Evolutionary conservation across 2,329 filamentous ascomycete species (phyloP).

Genomic region (Cryphonectria radicalis): DNA sequence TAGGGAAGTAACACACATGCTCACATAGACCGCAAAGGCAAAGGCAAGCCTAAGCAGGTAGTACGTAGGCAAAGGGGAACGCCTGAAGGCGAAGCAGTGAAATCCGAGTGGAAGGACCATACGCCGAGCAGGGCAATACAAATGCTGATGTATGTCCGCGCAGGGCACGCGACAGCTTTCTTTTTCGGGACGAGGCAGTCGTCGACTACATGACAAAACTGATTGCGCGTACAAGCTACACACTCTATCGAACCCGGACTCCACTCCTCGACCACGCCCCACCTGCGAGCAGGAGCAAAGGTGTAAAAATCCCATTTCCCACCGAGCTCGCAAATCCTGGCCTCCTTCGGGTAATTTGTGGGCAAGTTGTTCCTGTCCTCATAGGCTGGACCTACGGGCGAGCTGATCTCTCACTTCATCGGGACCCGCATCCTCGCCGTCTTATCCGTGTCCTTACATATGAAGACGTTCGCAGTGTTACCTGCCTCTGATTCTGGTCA

Average conservation of each 20-base stretch:
- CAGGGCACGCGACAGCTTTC: conserved; percentile 5
- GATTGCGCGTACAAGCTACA: conserved; percentile 8
- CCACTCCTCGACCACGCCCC: not conserved
- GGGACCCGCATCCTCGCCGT: too few relatives aligned
- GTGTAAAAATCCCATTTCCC: not conserved
- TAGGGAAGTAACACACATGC: not conserved
- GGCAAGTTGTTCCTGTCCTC: not conserved
- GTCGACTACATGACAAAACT: conserved; percentile 5
- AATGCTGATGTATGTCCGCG: not conserved
- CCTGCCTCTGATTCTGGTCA: not conserved
- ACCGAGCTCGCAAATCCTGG: too few relatives aligned
- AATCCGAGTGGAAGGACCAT: not conserved
- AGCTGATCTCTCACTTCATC: not conserved
- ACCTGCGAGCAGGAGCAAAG: not conserved
- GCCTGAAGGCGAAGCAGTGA: not conserved
- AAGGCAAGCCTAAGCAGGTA: not conserved
- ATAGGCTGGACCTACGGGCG: not conserved
- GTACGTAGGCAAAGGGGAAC: not conserved
- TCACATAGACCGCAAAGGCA: not conserved
- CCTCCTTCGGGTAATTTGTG: not conserved
- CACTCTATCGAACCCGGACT: not conserved
- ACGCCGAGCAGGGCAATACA: not conserved
- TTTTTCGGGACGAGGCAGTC: not conserved
- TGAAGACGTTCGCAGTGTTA: not conserved
- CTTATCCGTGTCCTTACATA: not conserved